Conservation (phyloP, 2,329 filamentous ascomycete genomes). For the Pyrenophora teres region DNA sequence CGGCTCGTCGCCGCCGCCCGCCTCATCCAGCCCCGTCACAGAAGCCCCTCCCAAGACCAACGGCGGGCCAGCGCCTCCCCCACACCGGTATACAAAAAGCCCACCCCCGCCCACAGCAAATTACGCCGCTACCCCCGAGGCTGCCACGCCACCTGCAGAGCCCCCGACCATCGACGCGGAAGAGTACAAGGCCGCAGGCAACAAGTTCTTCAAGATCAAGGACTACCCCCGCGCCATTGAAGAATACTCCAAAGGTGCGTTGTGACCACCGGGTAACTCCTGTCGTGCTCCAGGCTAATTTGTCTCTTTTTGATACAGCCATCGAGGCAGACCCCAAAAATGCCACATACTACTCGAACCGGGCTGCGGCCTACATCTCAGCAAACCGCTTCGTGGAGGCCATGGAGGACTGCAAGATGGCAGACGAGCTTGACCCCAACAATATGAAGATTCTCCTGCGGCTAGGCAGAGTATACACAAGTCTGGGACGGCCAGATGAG, state of each 20-base stretch:
- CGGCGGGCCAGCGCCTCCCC: slow-evolving; percentile 68
- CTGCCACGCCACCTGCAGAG: slow-evolving; percentile 47
- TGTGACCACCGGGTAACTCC: slow-evolving; percentile 23
- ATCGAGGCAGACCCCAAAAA: slow-evolving; percentile 86
- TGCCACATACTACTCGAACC: slow-evolving; percentile 90
- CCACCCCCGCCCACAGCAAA: slow-evolving; percentile 51
- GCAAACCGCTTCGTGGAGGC: slow-evolving; percentile 78
- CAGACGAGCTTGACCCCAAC: slow-evolving; percentile 80
- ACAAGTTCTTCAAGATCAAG: slow-evolving; percentile 95
- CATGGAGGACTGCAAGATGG: slow-evolving; percentile 82
- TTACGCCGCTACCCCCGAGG: slow-evolving; percentile 46
- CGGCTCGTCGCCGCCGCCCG: slow-evolving; percentile 61
- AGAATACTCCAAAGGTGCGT: slow-evolving; percentile 90
- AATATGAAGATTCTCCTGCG: slow-evolving; percentile 89
- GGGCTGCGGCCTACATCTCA: slow-evolving; percentile 91
- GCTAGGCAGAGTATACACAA: slow-evolving; percentile 87
- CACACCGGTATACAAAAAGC: slow-evolving; percentile 64
- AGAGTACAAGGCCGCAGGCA: slow-evolving; percentile 87
- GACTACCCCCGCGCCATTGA: slow-evolving; percentile 86
- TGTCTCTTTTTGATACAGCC: slow-evolving; percentile 59
- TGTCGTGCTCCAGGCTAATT: slow-evolving; percentile 28
- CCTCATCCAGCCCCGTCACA: slow-evolving; percentile 54
- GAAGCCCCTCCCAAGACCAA: slow-evolving; percentile 55
- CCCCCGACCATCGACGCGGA: slow-evolving; percentile 77
- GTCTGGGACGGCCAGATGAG: slow-evolving; percentile 82